Evolutionary conservation across 768 basidiomycete genomes (phyloP).

Genomic region (Leccinum rimulosum): DNA sequence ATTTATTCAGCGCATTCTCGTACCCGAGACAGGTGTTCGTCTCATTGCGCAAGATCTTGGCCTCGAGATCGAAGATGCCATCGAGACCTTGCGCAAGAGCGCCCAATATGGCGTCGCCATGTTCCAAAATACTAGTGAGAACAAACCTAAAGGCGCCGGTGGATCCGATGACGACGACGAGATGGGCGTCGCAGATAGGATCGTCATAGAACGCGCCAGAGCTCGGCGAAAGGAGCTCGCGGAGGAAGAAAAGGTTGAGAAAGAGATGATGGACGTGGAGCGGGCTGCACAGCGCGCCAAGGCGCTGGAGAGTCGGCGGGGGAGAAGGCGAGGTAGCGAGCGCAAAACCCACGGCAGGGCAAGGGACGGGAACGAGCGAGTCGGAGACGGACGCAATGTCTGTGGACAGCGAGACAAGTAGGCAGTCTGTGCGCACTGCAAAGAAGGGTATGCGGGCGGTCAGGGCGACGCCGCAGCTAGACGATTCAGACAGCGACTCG

Average conservation of each 20-base stretch:
- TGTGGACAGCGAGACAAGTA: constrained; percentile 22
- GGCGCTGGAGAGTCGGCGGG: constrained; percentile 12
- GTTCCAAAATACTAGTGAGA: constrained; percentile 56
- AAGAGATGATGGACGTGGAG: constrained; percentile 24
- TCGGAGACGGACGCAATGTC: constrained; percentile 31
- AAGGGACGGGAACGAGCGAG: constrained; percentile 8
- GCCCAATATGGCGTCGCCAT: constrained; percentile 80
- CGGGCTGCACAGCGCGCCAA: constrained; percentile 22
- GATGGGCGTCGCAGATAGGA: constrained; percentile 37
- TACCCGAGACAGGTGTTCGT: constrained; percentile 80
- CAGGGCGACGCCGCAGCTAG: not conserved
- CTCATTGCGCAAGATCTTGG: constrained; percentile 80
- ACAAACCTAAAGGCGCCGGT: constrained; percentile 29
- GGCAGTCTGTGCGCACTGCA: constrained; percentile 3
- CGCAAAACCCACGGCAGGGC: constrained; percentile 8
- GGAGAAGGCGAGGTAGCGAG: constrained; percentile 23
- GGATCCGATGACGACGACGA: constrained; percentile 32
- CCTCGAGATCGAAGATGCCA: constrained; percentile 46
- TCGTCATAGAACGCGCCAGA: constrained; percentile 44
- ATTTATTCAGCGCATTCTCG: constrained; percentile 81
- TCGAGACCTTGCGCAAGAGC: constrained; percentile 68
- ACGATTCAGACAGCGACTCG: constrained; percentile 1
- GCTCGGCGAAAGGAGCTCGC: constrained; percentile 40
- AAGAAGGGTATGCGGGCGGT: constrained; percentile 1
- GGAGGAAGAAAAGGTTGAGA: constrained; percentile 39